A percentile compares a stretch with the other conserved stretches of the same genome.
These are phyloP conservation scores for Petunia secreta DNA, from an alignment of 257 asterid genomes.

Conservation along the genomic window DNA sequence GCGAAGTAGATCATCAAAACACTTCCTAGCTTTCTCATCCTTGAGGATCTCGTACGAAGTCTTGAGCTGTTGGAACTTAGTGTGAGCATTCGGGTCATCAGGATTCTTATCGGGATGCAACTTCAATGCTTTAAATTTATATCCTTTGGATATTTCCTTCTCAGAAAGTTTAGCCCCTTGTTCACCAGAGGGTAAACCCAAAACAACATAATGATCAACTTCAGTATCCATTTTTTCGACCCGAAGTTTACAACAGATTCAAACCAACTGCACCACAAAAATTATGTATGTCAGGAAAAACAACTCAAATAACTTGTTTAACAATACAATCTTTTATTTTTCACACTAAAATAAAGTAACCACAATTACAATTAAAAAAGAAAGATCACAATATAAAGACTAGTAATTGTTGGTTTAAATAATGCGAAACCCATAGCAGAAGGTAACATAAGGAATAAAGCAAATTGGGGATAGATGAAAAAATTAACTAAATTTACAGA, in stretches of 20 bases:
- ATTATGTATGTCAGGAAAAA: neutral
- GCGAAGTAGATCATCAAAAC: constrained; percentile 64
- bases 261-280: constrained; percentile 14
- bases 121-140: constrained; percentile 56
- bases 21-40: constrained; percentile 67
- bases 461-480: neutral
- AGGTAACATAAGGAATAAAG: neutral
- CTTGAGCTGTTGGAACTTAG: constrained; percentile 56
- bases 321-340: no score
- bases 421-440: neutral
- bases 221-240: constrained; percentile 51
- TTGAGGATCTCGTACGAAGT: constrained; percentile 59
- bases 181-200: constrained; percentile 71
- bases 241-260: neutral
- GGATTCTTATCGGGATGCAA: constrained; percentile 77
- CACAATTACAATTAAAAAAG: no score
- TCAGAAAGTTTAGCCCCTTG: constrained; percentile 63
- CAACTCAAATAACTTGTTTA: neutral
- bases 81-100: constrained; percentile 64
- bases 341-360: no score
- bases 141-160: constrained; percentile 69
- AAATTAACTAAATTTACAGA: no score
- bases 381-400: no score
- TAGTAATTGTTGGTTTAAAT: no score
- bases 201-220: constrained; percentile 56